Conservation (phyloP, 768 basidiomycete species). For the Suillus discolor region DNA sequence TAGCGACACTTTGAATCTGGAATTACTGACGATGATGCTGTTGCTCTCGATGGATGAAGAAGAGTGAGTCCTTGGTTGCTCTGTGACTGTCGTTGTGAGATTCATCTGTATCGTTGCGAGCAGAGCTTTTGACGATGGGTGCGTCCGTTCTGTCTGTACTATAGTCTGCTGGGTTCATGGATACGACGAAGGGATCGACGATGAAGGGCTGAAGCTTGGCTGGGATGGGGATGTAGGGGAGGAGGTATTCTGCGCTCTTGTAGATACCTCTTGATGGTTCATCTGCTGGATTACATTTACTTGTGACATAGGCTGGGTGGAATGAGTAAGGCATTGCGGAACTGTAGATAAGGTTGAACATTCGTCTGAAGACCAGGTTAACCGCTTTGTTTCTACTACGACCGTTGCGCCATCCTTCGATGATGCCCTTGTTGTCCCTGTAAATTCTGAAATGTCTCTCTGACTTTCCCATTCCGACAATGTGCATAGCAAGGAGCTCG, state of each 20-base stretch:
- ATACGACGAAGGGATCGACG: slow-evolving; percentile 5
- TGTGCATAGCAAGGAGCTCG: no score
- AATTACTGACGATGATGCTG: background rate
- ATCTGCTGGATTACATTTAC: slow-evolving; percentile 41
- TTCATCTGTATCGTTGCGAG: accelerated
- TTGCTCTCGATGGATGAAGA: background rate
- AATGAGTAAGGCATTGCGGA: background rate
- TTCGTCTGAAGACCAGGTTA: no score
- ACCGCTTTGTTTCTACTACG: no score
- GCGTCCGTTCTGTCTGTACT: slow-evolving; percentile 9
- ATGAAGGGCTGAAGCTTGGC: slow-evolving; percentile 13
- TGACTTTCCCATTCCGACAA: no score
- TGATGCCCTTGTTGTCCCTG: no score
- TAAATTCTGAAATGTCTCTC: no score
- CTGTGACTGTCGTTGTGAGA: background rate
- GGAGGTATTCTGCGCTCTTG: slow-evolving; percentile 20
- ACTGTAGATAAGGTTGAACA: background rate
- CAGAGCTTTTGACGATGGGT: background rate
- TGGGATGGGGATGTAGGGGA: slow-evolving; percentile 36
- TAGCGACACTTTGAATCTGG: no score
- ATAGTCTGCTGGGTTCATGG: background rate
- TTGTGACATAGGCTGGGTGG: slow-evolving; percentile 31
- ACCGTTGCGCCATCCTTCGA: no score
- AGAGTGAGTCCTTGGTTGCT: background rate
- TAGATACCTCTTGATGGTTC: slow-evolving; percentile 38